Evolutionary conservation across 352 stramenopile genomes (phyloP), one percentile per base, ranked within the genome.

Genomic region (Pythium aquatile): DNA sequence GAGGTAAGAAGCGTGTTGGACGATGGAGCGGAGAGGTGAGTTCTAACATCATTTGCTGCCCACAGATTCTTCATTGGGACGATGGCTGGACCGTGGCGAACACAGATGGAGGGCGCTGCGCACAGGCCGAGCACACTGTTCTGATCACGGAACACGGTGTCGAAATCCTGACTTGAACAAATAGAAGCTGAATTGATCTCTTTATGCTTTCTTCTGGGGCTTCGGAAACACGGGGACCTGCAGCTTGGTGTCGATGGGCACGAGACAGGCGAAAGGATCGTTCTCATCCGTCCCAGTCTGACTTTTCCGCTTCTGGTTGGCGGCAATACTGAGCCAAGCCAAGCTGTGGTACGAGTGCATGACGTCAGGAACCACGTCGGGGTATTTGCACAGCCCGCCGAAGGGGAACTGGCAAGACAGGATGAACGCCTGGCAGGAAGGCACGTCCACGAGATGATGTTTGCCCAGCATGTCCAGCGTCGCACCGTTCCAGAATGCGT

Each of bases 41-140:
- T 35, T 49, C 13, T 61, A 8, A 51, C 46, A 46, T 52, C 13
- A 2, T 52, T 17, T 1, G 14, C 17, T 44, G n/a, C 16, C 8
- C 14, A 5, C 70, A 93, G 87, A 91, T 96, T 58, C 59, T 86
- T 42, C 81, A 94, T 57, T 99, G 96, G 97, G 78, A 92, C 59
- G 97, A 99, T 75, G 80, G 90, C 51, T 99, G 97, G 97, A 99
- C 97, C 11, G 95, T 98, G 6, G 95, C 93, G 14, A 99, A 97
- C 17, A 79, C 79, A 1, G 97, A 99, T 73, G 96, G 95, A 51
- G 78, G 78, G 46, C 77, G 94, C 44, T 96, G 90, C n/a, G 97
- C 96, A 24, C 97, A 99, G 71, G 98, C 98, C 59, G 97, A 99
- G 70, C 97, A 99, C 79, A 99, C 96, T n/a, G 81, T 99, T 16